phyloP scores from a whole-genome alignment of 2,329 filamentous ascomycete genomes.

The Colletotrichum coccodes region DNA sequence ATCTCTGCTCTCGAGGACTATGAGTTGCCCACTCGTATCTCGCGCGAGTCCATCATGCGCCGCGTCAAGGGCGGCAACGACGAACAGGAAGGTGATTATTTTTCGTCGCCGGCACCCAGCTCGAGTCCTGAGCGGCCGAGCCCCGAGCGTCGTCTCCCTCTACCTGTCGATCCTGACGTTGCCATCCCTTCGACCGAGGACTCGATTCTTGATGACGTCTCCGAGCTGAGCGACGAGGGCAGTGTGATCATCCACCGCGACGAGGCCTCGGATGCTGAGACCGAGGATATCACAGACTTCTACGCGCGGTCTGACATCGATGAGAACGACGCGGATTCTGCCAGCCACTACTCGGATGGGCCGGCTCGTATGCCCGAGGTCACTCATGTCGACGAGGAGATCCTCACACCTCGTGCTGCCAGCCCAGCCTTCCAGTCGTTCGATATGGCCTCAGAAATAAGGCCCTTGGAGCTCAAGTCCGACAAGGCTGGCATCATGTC shows the following conservation, averaged over 20 bases:
- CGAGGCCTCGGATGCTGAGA: constrained; percentile 70
- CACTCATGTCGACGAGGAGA: constrained; percentile 52
- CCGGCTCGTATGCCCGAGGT: constrained; percentile 29
- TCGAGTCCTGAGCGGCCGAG: constrained; percentile 65
- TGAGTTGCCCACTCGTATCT: constrained; percentile 81
- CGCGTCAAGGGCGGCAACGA: constrained; percentile 77
- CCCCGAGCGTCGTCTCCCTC: constrained; percentile 54
- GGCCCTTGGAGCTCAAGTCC: constrained; percentile 29
- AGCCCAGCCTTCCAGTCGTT: constrained; percentile 45
- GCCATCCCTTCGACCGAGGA: constrained; percentile 90
- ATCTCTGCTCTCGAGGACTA: constrained; percentile 70
- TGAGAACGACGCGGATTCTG: constrained; percentile 59
- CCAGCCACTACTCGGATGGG: constrained; percentile 66
- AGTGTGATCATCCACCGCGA: constrained; percentile 76
- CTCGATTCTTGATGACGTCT: constrained; percentile 58
- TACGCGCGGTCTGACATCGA: constrained; percentile 66
- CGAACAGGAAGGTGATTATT: constrained; percentile 68
- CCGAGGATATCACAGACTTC: constrained; percentile 75
- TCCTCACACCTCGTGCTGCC: constrained; percentile 60
- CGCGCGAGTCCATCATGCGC: constrained; percentile 90
- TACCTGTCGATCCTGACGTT: constrained; percentile 84
- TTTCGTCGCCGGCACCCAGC: constrained; percentile 69
- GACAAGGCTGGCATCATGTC: constrained; percentile 35
- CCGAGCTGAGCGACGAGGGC: constrained; percentile 53
- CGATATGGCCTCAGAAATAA: constrained; percentile 25